These are phyloP conservation scores for Saccharomycopsis selenospora DNA, from an alignment of 805 yeast genomes.

Conservation along the genomic window DNA sequence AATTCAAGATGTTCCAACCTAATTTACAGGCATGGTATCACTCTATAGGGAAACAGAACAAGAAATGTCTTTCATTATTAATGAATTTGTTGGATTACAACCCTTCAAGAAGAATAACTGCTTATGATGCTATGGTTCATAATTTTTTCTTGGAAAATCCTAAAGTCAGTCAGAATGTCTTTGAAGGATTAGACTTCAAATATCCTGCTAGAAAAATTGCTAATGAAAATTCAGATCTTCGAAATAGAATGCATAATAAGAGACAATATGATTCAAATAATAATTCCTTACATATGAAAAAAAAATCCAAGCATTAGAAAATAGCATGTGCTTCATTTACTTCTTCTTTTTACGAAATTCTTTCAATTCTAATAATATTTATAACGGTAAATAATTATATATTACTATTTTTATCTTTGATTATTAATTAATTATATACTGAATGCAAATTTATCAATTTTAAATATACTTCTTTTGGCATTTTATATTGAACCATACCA, in stretches of 20 bases:
- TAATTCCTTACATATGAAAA: neutral
- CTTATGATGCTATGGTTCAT: slow-evolving; percentile 67
- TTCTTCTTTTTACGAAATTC: too few relatives aligned
- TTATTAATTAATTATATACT: neutral
- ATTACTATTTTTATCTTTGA: too few relatives aligned
- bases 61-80: slow-evolving; percentile 58
- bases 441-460: slow-evolving; percentile 1
- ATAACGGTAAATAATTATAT: too few relatives aligned
- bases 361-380: too few relatives aligned
- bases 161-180: slow-evolving; percentile 65
- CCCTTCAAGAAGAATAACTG: slow-evolving; percentile 73
- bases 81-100: slow-evolving; percentile 69
- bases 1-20: slow-evolving; percentile 53
- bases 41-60: slow-evolving; percentile 58
- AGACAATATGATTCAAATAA: neutral
- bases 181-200: slow-evolving; percentile 61
- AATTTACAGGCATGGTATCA: slow-evolving; percentile 82
- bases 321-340: too few relatives aligned
- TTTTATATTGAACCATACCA: slow-evolving; percentile 87
- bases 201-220: slow-evolving; percentile 86
- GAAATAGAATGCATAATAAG: slow-evolving; percentile 1
- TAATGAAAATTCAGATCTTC: slow-evolving; percentile 68
- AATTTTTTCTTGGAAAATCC: slow-evolving; percentile 72
- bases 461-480: slow-evolving; percentile 73
- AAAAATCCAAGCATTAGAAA: neutral